Conservation (phyloP, 1,139 yeast species). For the Blastobotrys ciferrii region DNA sequence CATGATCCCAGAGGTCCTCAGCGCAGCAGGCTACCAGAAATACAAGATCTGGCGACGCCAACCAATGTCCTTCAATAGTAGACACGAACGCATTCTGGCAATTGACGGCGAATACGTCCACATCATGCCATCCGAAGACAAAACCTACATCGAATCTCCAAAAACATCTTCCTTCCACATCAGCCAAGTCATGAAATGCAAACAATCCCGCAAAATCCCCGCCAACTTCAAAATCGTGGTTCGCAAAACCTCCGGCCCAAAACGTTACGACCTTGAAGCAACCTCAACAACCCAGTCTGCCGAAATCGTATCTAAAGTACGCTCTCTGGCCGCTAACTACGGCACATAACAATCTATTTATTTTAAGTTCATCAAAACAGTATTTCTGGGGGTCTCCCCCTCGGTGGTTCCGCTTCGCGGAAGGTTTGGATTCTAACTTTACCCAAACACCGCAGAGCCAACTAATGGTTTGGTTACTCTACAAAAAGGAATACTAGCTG, state of each 20-base stretch:
- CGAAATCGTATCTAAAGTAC: conserved; percentile 69
- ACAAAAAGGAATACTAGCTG: too few species aligned
- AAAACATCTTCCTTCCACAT: conserved; percentile 89
- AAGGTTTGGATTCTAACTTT: too few species aligned
- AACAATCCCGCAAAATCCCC: conserved; percentile 76
- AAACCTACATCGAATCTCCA: conserved; percentile 64
- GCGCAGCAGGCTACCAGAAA: conserved; percentile 41
- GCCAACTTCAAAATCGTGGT: conserved; percentile 80
- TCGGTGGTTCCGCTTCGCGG: too few species aligned
- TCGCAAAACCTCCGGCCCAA: conserved; percentile 61
- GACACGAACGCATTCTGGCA: conserved; percentile 80
- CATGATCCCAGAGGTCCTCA: conserved; percentile 17
- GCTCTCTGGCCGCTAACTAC: conserved; percentile 26
- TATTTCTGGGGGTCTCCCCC: too few species aligned
- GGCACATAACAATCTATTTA: conserved; percentile 8
- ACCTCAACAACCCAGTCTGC: conserved; percentile 57
- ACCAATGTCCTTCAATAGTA: conserved; percentile 74
- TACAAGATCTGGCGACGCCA: conserved; percentile 88
- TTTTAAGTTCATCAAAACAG: too few species aligned
- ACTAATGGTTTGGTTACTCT: too few species aligned
- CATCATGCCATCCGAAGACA: conserved; percentile 77
- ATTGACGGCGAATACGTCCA: conserved; percentile 93
- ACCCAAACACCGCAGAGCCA: too few species aligned
- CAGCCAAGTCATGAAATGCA: conserved; percentile 70
- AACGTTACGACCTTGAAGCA: conserved; percentile 88